Evolutionary conservation across 2,329 filamentous ascomycete genomes (phyloP), one percentile per base, ranked within the genome.

Genomic region (Hypomyces rosellus): DNA sequence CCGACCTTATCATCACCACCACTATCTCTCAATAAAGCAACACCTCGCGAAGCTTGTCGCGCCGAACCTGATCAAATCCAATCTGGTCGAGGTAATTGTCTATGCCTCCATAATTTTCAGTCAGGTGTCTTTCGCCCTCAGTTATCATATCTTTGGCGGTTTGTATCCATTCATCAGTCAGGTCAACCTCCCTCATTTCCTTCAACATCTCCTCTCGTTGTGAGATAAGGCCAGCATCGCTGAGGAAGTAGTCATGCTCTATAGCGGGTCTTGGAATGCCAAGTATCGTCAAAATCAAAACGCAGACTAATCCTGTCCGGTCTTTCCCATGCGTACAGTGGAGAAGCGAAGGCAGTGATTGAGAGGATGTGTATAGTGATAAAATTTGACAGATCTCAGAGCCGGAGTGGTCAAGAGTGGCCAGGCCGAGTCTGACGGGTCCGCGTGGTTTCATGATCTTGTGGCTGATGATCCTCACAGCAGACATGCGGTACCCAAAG

Each of bases 281-380:
- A 3, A 87, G 72, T 11, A 87, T 69, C 60, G 92, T 74, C 16
- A 95, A 69, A 1, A 86, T 67, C 4, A 95, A 71, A 38, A 86
- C 72, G 5, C 89, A 73, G 11, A 88, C 73, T 12, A 95, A 71
- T 0, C 90, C 90, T 49, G 69, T 71, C 2, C 90, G 80, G 62
- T 95, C 90, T 64, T 95, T 96, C 51, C 90, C 90, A 61, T 95
- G 89, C 1, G 89, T 93, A 66, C 90, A 96, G 66, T 95, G 89
- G 2, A 93, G 70, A 7, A 95, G 63, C 1, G 84, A 67, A 0
- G 89, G 89, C 55, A 83, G 81, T 14, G 74, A 74, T 0, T 65
- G 58, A 2, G 54, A 20, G 7, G 49, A 48, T 5, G 63, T 55
- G 46, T 67, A 69, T 1, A 68, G 51, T 8, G 54, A 56, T 34